phyloP scores from a whole-genome alignment of 2,329 filamentous ascomycete species.

The Cladophialophora carrionii region DNA sequence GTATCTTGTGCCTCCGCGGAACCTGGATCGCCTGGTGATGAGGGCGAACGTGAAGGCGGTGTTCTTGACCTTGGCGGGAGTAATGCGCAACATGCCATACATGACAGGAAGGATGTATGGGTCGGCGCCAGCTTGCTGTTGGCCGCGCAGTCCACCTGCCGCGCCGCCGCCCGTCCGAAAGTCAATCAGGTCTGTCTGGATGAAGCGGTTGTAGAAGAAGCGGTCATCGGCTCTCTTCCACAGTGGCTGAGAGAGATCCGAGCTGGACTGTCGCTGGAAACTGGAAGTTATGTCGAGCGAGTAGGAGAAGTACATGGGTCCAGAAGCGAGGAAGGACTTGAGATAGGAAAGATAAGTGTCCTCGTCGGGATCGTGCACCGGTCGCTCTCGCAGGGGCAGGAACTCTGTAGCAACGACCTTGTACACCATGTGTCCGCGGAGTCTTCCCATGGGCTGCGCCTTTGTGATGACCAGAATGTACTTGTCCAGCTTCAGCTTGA shows the following conservation, averaged over 20 bases:
- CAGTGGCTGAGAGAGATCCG: conserved; percentile 70
- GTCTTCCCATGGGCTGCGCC: conserved; percentile 81
- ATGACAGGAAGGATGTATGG: conserved; percentile 94
- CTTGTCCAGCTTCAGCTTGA: conserved; percentile 92
- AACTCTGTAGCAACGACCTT: conserved; percentile 90
- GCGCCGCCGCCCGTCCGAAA: conserved; percentile 67
- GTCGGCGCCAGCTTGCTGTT: conserved; percentile 74
- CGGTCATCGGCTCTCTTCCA: conserved; percentile 95
- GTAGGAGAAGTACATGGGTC: conserved; percentile 98
- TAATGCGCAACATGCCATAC: conserved; percentile 93
- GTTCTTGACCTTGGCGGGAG: conserved; percentile 80
- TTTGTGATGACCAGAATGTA: conserved; percentile 98
- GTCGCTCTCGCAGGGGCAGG: conserved; percentile 84
- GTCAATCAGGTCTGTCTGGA: conserved; percentile 88
- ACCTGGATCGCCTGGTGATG: conserved; percentile 84
- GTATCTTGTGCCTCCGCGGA: conserved; percentile 88
- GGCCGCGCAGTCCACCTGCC: conserved; percentile 51
- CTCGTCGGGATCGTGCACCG: conserved; percentile 89
- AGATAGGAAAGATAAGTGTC: conserved; percentile 85
- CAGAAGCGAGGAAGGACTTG: conserved; percentile 76
- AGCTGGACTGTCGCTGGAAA: conserved; percentile 88
- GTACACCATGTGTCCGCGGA: conserved; percentile 97
- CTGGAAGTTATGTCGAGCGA: conserved; percentile 94
- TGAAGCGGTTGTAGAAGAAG: conserved; percentile 98
- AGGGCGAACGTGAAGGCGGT: conserved; percentile 82